phyloP scores from a whole-genome alignment of 306 rosid species.

The Cercis canadensis region DNA sequence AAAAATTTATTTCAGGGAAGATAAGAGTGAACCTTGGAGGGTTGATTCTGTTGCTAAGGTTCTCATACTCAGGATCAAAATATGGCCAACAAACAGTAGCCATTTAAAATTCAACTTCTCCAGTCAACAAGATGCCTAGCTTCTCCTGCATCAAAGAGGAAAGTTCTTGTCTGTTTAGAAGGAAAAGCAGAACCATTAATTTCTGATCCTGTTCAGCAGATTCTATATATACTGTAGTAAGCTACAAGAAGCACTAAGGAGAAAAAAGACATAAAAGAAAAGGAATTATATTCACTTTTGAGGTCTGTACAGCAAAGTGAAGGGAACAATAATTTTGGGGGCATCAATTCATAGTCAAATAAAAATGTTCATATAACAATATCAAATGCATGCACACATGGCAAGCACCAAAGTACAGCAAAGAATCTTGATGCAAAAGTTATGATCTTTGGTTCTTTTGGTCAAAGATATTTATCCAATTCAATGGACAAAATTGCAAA shows the following conservation, averaged over 20 bases:
- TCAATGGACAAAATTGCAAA: conserved; percentile 17
- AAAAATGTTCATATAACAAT: no score
- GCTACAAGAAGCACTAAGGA: neutral
- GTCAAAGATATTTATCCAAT: conserved; percentile 1
- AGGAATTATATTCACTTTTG: neutral
- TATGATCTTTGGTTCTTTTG: neutral
- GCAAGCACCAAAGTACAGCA: neutral
- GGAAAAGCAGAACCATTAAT: conserved; percentile 1
- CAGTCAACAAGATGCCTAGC: conserved; percentile 22
- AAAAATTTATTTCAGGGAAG: conserved; percentile 12
- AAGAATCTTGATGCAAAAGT: neutral
- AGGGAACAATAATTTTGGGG: neutral
- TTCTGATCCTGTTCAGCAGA: neutral
- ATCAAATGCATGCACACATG: no score
- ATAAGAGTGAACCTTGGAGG: conserved; percentile 70
- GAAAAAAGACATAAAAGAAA: neutral
- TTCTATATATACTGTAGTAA: neutral
- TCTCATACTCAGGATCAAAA: conserved; percentile 90
- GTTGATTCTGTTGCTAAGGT: conserved; percentile 78
- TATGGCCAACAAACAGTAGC: conserved; percentile 81
- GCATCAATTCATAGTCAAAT: neutral
- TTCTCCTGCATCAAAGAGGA: conserved; percentile 39
- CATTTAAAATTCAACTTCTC: conserved; percentile 45
- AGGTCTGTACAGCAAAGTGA: neutral
- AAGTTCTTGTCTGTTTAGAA: conserved; percentile 18